Evolutionary conservation across 305 asterid species (phyloP).

Genomic region (Fraxinus nigra): DNA sequence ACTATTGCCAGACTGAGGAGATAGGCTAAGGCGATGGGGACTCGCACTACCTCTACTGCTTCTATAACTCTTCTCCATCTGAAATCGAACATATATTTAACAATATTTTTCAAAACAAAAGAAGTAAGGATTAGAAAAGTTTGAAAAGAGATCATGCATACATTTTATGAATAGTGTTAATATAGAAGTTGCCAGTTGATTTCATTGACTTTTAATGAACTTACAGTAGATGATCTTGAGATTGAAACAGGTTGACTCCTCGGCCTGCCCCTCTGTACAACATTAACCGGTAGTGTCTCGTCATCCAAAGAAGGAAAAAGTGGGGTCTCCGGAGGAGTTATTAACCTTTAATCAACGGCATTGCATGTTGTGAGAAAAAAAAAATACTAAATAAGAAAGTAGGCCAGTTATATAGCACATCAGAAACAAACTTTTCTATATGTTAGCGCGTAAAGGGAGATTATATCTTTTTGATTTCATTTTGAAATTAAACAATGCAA

Average conservation of each 20-base stretch:
- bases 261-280: conserved; percentile 78
- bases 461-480: not conserved
- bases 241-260: conserved; percentile 84
- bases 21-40: conserved; percentile 84
- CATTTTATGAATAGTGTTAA: not conserved
- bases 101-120: conserved; percentile 10
- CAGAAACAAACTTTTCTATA: not conserved
- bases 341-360: conserved; percentile 55
- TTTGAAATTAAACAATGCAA: not conserved
- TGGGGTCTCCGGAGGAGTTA: conserved; percentile 99
- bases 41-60: conserved; percentile 85
- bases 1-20: conserved; percentile 59
- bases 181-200: not conserved
- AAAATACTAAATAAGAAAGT: conserved; percentile 17
- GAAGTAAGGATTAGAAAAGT: not conserved
- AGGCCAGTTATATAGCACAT: not conserved
- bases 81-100: conserved; percentile 28
- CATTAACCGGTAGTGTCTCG: conserved; percentile 49
- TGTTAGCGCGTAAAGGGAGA: not conserved
- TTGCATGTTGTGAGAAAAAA: conserved; percentile 30
- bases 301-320: conserved; percentile 91
- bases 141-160: not conserved
- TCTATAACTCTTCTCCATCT: conserved; percentile 80
- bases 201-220: conserved; percentile 20
- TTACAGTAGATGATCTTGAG: conserved; percentile 84